These are phyloP conservation scores for Oleoguttula mirabilis DNA, from an alignment of 495 filamentous ascomycete genomes.

Conservation along the genomic window DNA sequence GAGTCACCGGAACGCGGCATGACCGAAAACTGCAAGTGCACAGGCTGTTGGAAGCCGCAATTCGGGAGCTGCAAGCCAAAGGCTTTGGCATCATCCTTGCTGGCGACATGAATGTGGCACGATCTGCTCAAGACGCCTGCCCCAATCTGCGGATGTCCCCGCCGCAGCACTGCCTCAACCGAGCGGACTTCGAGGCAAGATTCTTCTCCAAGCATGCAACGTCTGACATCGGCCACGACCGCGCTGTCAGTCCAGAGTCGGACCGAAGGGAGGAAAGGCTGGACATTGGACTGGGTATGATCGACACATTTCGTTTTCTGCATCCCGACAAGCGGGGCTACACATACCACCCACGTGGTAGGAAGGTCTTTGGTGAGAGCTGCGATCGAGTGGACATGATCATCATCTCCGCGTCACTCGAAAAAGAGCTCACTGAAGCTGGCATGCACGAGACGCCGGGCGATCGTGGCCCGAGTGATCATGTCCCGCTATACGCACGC, in stretches of 20 bases:
- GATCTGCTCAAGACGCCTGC: constrained; percentile 31
- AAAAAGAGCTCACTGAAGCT: constrained; percentile 13
- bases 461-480: constrained; percentile 29
- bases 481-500: constrained; percentile 28
- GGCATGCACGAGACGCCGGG: constrained; percentile 26
- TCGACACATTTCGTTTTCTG: constrained; percentile 28
- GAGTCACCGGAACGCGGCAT: constrained; percentile 35
- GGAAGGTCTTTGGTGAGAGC: constrained; percentile 24
- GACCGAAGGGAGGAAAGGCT: not conserved
- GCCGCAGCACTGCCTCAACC: constrained; percentile 36
- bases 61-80: constrained; percentile 25
- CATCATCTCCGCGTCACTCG: constrained; percentile 19
- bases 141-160: constrained; percentile 34
- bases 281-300: constrained; percentile 7
- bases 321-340: constrained; percentile 24
- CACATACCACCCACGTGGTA: constrained; percentile 26
- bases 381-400: constrained; percentile 31
- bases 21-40: constrained; percentile 40
- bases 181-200: constrained; percentile 37
- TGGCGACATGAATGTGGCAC: constrained; percentile 41
- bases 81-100: constrained; percentile 35
- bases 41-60: constrained; percentile 31
- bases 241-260: not conserved
- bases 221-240: constrained; percentile 1
- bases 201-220: constrained; percentile 30